Evolutionary conservation across 495 filamentous ascomycete genomes (phyloP), one percentile per base, ranked within the genome.

Genomic region (Penicillium odoratum): DNA sequence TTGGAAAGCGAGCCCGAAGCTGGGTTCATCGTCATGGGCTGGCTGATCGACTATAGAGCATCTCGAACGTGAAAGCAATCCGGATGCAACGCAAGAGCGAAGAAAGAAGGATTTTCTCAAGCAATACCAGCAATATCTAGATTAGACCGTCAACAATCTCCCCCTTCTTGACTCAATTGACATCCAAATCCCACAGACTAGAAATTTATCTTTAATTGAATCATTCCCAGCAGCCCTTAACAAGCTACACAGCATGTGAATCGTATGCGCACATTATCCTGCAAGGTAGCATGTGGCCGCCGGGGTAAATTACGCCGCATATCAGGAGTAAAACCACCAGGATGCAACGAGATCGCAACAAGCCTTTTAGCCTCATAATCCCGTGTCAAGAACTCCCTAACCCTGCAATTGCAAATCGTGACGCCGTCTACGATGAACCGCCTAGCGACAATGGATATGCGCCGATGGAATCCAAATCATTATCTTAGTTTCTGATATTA

Each of bases 281-380:
- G 57, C 40, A 82, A 71, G 6, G 72, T 62, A 71, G 44, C 13
- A 26, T 60, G 60, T 49, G 60, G 13, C 9, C 45, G 7, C 28
- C 58, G 57, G 2, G 69, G 68, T 34, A 69, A 59, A 9, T 65
- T 70, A 0, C 18, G 44, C 5, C 56, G 56, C 63, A 82, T 61
- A 21, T 83, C 78, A 3, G 83, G 83, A 29, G 56, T 29, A 1
- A 82, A 61, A 42, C 73, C 74, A 4, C 82, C 81, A 0, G 83
- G 81, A 61, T 86, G 83, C 25, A 85, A 55, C 13, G 63, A 53
- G 58, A 77, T 80, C 2, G 77, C 71, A 33, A 81, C 30, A 8
- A 85, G 45, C 1, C 77, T 77, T 53, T 82, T 52, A 4, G 72
- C 63, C 4, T 69, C 72, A 60, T 85, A 81, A 5, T 67, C 69